Evolutionary conservation across 2,329 filamentous ascomycete species (phyloP), one percentile per base, ranked within the genome.

Genomic region (Alternaria dauci): DNA sequence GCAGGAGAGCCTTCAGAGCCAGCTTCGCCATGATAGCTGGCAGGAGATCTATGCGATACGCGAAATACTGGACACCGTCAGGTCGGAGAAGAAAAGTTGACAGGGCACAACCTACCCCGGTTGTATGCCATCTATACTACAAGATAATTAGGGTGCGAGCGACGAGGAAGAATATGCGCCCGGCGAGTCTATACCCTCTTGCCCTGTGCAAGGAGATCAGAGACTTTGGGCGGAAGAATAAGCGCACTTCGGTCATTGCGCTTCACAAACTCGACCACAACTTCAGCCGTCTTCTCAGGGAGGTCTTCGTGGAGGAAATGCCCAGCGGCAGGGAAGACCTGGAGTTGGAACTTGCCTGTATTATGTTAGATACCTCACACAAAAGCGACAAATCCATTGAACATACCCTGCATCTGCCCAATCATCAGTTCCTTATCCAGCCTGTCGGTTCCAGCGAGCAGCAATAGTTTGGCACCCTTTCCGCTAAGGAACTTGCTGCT

Each of bases 301-400:
- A 94, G 86, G 77, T 99, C 95, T 78, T 99, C 95, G 67, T 99
- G 95, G 57, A 99, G 88, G 73, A 99, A 99, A 78, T 99, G 95
- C 0, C 95, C 95, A 1, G 95, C 93, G 76, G 97, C 92, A 0
- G 95, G 94, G 71, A 98, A 91, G 7, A 99, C 94, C 70, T 97
- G 92, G 46, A 99, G 83, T 58, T 96, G 93, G 75, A 98, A 99
- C 84, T 98, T 98, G 5, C 94, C 83, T 90, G 88, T 14, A 47
- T 30, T 46, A 50, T 43, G 44, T 76, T 63, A 77, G 71, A 65
- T 55, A 56, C 25, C 34, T 60, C n/a, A 30, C n/a, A 30, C 30
- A 48, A 48, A 47, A 38, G 25, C 23, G 43, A 54, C 51, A 23
- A 30, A 38, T 14, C 30, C 39, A 18, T 41, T n/a, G 59, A 73